phyloP scores from a whole-genome alignment of 1,284 basidiomycete species.

The Grifola frondosa region DNA sequence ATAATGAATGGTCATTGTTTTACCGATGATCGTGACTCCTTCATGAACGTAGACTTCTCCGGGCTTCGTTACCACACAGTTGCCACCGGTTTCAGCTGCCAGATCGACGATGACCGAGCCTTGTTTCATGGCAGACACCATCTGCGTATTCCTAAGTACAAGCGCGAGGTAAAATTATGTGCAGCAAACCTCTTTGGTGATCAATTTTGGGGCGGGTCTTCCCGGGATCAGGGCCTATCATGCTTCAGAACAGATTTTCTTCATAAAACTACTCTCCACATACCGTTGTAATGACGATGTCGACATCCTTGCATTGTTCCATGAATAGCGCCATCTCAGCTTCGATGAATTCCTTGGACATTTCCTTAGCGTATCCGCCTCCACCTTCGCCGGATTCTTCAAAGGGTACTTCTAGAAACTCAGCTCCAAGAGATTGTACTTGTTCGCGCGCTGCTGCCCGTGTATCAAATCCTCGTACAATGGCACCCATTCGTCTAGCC shows the following conservation, averaged over 20 bases:
- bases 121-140: slow-evolving; percentile 85
- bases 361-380: slow-evolving; percentile 87
- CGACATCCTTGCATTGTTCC: slow-evolving; percentile 83
- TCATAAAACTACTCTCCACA: neutral
- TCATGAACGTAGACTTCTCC: slow-evolving; percentile 67
- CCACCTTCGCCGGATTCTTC: slow-evolving; percentile 77
- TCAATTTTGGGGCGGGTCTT: slow-evolving; percentile 79
- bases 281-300: slow-evolving; percentile 84
- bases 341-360: slow-evolving; percentile 87
- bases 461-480: slow-evolving; percentile 84
- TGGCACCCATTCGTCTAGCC: slow-evolving; percentile 80
- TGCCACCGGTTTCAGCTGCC: slow-evolving; percentile 82
- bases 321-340: slow-evolving; percentile 87
- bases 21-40: slow-evolving; percentile 80
- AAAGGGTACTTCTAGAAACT: slow-evolving; percentile 78
- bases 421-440: slow-evolving; percentile 82
- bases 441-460: slow-evolving; percentile 82
- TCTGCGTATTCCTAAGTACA: slow-evolving; percentile 34
- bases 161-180: neutral
- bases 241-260: neutral
- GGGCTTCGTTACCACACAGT: slow-evolving; percentile 77
- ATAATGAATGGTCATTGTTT: slow-evolving; percentile 8
- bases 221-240: slow-evolving; percentile 76
- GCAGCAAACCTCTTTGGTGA: slow-evolving; percentile 57
- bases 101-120: slow-evolving; percentile 85